These are phyloP conservation scores for Colletotrichum sp. DNA, from an alignment of 2,329 filamentous ascomycete genomes.

Conservation along the genomic window DNA sequence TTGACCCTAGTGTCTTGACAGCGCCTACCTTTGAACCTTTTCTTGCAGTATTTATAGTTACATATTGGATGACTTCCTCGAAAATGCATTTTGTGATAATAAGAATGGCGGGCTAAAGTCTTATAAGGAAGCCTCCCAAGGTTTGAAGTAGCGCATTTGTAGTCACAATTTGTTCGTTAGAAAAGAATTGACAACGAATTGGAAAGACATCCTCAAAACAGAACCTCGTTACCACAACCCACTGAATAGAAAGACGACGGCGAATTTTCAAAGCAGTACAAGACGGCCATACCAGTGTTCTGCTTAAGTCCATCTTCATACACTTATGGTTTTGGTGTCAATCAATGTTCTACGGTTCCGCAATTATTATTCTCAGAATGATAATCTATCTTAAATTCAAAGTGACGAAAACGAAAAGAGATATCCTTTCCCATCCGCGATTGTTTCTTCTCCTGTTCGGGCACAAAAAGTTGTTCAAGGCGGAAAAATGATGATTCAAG, in stretches of 20 bases:
- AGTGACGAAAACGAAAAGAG: not conserved
- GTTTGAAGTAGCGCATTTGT: not conserved
- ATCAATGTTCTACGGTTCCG: not conserved
- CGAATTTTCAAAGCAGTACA: not conserved
- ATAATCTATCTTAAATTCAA: not conserved
- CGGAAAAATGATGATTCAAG: not conserved
- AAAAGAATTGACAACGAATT: not conserved
- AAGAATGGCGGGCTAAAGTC: not conserved
- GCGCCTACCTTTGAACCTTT: not conserved
- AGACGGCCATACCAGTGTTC: no score
- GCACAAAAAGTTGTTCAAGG: not conserved
- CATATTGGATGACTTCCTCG: not conserved
- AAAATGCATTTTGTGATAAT: not conserved
- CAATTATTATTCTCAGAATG: no score
- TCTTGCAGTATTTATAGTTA: not conserved
- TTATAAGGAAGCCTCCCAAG: not conserved
- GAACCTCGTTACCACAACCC: not conserved
- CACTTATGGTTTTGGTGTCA: rapidly evolving
- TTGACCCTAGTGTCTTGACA: not conserved
- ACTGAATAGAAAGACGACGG: not conserved
- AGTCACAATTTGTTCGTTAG: not conserved
- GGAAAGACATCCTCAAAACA: rapidly evolving
- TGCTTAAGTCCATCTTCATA: not conserved
- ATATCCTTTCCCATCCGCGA: not conserved
- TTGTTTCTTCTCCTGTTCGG: not conserved